Base-by-base conservation (phyloP, 371 early-diverging fungal species). In the Apophysomyces variabilis region DNA sequence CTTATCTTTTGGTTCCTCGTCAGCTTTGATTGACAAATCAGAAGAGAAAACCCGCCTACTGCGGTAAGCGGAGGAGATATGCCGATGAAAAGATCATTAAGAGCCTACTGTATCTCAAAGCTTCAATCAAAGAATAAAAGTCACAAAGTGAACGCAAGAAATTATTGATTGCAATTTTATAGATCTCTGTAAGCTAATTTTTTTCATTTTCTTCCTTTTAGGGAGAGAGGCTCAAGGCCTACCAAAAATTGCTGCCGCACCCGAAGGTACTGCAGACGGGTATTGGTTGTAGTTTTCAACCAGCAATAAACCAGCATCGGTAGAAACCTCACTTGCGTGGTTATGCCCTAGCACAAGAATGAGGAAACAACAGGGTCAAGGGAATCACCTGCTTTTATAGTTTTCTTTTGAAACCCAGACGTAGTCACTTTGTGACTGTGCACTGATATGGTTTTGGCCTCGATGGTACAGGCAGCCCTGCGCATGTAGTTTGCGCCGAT, bases 241-340 rank as follows among this genome's bases (percentile, higher is more conserved):
- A 71, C 75, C 70, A 82, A 82, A 82, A 82, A 82, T 82, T 82
- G 83, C 80, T 71, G 66, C 66, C 66, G 76, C 80, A 72, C 76
- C 69, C 47, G 58, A 73, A 61, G 68, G 78, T 69, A 74, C 75
- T 58, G 69, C 70, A 76, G 78, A 82, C 83, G 83, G 83, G 73
- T 75, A 82, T 82, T 82, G 83, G 83, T 79, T 79, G 74, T 82
- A 82, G 83, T 82, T 82, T 82, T 82, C 83, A 82, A 82, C 80
- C 83, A 82, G 83, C 83, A 82, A 82, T 79, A 79, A 79, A 76
- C 83, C 80, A 78, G 83, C 76, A 79, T 82, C 83, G 72, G 83
- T 82, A 76, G 43, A 66, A 69, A 79, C 83, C 80, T 82, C 83
- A 82, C 80, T 74, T 76, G 76, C 83, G 76, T 78, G 80, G 83